A percentile compares a stretch with the other conserved stretches of the same genome.
Evolutionary conservation across 2,329 filamentous ascomycete species (phyloP).

Genomic region (Xylaria sp.): DNA sequence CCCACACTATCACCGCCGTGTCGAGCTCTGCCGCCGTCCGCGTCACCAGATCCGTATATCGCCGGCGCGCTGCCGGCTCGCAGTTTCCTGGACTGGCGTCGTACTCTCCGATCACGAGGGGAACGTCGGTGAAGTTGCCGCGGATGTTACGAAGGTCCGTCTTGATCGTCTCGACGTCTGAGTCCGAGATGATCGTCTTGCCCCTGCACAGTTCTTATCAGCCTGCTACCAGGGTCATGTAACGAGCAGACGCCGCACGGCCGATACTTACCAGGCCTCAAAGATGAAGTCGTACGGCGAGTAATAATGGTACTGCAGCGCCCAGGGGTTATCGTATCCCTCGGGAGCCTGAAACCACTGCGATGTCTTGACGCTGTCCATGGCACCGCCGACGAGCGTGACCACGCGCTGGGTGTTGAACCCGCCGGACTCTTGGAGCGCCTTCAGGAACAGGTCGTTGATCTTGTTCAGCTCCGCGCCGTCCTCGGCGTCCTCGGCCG

Average conservation of each 20-base stretch:
- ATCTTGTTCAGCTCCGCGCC: conserved; percentile 56
- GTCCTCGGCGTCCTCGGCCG: conserved; percentile 53
- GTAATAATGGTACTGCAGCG: conserved; percentile 65
- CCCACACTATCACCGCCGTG: conserved; percentile 58
- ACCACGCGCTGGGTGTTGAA: conserved; percentile 59
- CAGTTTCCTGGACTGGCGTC: conserved; percentile 52
- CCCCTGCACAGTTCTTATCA: conserved; percentile 45
- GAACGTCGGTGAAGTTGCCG: conserved; percentile 57
- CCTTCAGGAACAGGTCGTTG: conserved; percentile 58
- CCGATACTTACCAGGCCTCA: conserved; percentile 41
- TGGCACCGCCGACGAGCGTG: conserved; percentile 54
- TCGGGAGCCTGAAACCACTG: conserved; percentile 55
- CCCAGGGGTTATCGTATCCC: conserved; percentile 58
- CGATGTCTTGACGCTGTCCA: conserved; percentile 56
- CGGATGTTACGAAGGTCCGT: conserved; percentile 54
- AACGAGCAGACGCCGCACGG: background rate
- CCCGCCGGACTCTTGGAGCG: conserved; percentile 56
- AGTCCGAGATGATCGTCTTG: conserved; percentile 59
- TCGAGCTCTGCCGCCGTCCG: conserved; percentile 52
- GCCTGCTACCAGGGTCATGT: background rate
- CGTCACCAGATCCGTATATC: conserved; percentile 58
- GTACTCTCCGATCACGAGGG: conserved; percentile 62
- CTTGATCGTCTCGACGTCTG: conserved; percentile 53
- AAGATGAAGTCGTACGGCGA: conserved; percentile 55
- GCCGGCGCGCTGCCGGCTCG: conserved; percentile 60